These are phyloP conservation scores for Calonectria naviculata DNA, from an alignment of 2,329 filamentous ascomycete species.

Conservation along the genomic window DNA sequence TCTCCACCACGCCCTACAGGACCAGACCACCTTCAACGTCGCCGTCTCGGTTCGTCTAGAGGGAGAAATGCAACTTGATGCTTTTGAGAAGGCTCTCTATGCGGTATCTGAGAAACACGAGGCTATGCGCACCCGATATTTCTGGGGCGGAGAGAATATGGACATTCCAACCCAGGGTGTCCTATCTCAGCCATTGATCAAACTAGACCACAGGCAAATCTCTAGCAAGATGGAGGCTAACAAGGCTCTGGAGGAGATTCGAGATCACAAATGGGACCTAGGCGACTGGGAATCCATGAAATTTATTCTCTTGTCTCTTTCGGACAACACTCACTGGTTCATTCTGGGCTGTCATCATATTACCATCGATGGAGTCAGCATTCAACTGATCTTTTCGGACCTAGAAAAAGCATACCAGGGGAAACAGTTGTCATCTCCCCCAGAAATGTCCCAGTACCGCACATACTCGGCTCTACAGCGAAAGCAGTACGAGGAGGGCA, in stretches of 20 bases:
- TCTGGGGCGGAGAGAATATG: background rate
- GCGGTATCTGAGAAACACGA: background rate
- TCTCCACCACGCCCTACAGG: slow-evolving; percentile 43
- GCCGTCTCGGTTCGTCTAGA: slow-evolving; percentile 44
- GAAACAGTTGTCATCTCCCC: background rate
- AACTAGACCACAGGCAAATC: background rate
- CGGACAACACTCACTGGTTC: background rate
- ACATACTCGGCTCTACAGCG: background rate
- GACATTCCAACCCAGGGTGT: background rate
- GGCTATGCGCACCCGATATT: background rate
- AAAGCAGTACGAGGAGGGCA: background rate
- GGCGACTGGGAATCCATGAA: background rate
- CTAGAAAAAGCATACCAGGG: background rate
- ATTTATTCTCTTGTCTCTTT: background rate
- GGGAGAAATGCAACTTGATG: slow-evolving; percentile 33
- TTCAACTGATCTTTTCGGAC: background rate
- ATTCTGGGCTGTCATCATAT: background rate
- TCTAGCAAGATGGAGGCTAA: background rate
- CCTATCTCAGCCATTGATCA: background rate
- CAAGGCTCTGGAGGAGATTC: background rate
- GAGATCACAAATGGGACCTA: background rate
- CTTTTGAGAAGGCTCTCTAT: background rate
- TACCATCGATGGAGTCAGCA: background rate
- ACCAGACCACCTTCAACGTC: slow-evolving; percentile 54
- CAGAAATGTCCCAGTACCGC: background rate